Base-by-base conservation (phyloP, 345 rosid genomes). In the Gynandropsis gynandra region DNA sequence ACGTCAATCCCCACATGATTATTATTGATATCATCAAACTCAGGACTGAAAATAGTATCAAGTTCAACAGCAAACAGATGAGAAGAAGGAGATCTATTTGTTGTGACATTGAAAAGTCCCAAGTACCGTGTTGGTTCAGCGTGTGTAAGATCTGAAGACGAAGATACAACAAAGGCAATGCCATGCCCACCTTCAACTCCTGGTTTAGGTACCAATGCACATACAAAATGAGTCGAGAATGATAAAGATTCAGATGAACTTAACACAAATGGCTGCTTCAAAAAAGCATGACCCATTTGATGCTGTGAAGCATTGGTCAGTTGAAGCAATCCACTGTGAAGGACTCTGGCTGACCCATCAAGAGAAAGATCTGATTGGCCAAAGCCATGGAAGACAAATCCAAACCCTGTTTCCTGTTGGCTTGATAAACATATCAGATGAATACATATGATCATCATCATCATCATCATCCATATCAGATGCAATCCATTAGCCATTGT, bases 1-100 rank as follows among this genome's bases (percentile, higher is more conserved):
- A 80, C 65, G 41, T 82, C 68, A 48, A 86, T 72, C 19, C 82
- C 82, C 12, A 86, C 82, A 63, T 79, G 88, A 27, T 79, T 83
- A 15, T 51, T 70, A 35, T 76, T 1, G 9, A 57, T 61, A 52
- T 82, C 89, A 0, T 62, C 41, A 7, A 80, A 77, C 33, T 87
- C 87, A 7, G 50, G 60, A 56, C 64, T 77, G 13, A 15, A 7
- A 14, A 81, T 68, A 0, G 89, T 77, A 69, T 83, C 87, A 29
- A 80, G 72, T 76, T 83, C 89, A 12, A 83, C 59, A 1, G 82
- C 81, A 34, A 83, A 41, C 20, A 87, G 65, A 45, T 58, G 85
- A 65, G 81, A 69, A 17, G 71, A 51, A 9, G 59, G 4, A 7
- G 53, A 50, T 4, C 77, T 65, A 19, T 50, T 39, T 58, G 48